Base-by-base conservation (phyloP, 2,329 filamentous ascomycete species). In the Thielaviopsis populi region DNA sequence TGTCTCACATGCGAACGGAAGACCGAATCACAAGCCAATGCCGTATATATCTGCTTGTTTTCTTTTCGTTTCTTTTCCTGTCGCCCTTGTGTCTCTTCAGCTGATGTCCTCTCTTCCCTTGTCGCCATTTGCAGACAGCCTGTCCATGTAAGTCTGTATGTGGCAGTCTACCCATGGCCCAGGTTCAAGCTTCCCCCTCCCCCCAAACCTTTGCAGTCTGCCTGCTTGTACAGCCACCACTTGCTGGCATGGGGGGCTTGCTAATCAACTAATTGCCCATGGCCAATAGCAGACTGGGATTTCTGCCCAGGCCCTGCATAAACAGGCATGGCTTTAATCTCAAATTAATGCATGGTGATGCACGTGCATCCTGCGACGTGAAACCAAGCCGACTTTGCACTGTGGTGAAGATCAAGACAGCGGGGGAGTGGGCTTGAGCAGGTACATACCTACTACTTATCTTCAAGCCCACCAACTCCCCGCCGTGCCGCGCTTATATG, bases 311-410 rank as follows among this genome's bases (percentile, higher is more conserved):
- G 53, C 53, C 53, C 53, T 56, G 53, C 53, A 56, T 56, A 37
- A 37, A 56, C 8, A 10, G 30, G 53, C 53, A 56, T 33, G 53
- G 53, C 17, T 56, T 56, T 56, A 56, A 56, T 56, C 53, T 56
- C 27, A 19, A 30, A 37, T 56, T 56, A 19, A 56, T 56, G 53
- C 53, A 56, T 56, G 53, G 27, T 56, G 53, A 33, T 56, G 53
- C 24, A 56, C 17, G 24, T n/a, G 24, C 53, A 37, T 56, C 53
- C 27, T 56, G 8, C 53, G 53, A 56, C 13, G 30, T 56, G 53
- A 56, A 56, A 56, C 53, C 53, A 56, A 56, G 53, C 13, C 17
- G n/a, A 33, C 15, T 56, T 13, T 56, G 19, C 30, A 33, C 53
- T 7, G 13, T 19, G 27, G 17, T 56, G 53, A 11, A 56, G 17